Evolutionary conservation across 2,329 filamentous ascomycete species (phyloP).

Genomic region (Sarocladiaceae sp.): DNA sequence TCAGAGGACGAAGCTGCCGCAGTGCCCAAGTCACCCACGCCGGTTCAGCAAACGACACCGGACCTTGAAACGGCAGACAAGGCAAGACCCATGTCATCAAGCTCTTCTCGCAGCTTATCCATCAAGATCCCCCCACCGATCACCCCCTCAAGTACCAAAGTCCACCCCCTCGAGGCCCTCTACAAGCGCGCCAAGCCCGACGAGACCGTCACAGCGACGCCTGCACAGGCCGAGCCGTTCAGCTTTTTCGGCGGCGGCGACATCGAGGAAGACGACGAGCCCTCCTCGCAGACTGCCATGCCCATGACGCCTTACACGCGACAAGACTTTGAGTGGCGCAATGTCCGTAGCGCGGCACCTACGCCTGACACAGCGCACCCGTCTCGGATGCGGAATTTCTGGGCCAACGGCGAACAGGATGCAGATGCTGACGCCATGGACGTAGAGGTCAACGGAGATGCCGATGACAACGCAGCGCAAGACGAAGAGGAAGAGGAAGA

Average conservation of each 20-base stretch:
- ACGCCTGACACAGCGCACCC: slow-evolving; percentile 89
- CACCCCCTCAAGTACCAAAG: slow-evolving; percentile 39
- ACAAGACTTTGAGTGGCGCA: slow-evolving; percentile 64
- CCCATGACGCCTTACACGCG: slow-evolving; percentile 82
- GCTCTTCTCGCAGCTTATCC: slow-evolving; percentile 43
- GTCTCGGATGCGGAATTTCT: slow-evolving; percentile 55
- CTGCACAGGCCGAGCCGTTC: slow-evolving; percentile 51
- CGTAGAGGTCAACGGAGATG: slow-evolving; percentile 25
- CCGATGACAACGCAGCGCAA: slow-evolving; percentile 19
- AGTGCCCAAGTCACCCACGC: not conserved
- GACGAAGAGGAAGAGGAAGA: slow-evolving; percentile 21
- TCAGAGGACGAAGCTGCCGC: slow-evolving; percentile 11
- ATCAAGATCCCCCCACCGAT: slow-evolving; percentile 47
- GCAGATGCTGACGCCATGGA: slow-evolving; percentile 27
- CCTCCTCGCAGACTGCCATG: slow-evolving; percentile 24
- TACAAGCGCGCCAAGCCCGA: slow-evolving; percentile 66
- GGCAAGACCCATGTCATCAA: slow-evolving; percentile 42
- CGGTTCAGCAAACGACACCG: slow-evolving; percentile 14
- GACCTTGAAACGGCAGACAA: slow-evolving; percentile 21
- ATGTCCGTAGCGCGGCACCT: slow-evolving; percentile 79
- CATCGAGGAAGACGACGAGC: slow-evolving; percentile 38
- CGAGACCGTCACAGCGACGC: slow-evolving; percentile 24
- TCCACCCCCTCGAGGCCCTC: slow-evolving; percentile 86
- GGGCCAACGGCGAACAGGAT: slow-evolving; percentile 28
- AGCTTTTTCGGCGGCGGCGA: slow-evolving; percentile 65